These are phyloP conservation scores for Pilaira anomala DNA, from an alignment of 192 early-diverging fungal species.

Conservation along the genomic window DNA sequence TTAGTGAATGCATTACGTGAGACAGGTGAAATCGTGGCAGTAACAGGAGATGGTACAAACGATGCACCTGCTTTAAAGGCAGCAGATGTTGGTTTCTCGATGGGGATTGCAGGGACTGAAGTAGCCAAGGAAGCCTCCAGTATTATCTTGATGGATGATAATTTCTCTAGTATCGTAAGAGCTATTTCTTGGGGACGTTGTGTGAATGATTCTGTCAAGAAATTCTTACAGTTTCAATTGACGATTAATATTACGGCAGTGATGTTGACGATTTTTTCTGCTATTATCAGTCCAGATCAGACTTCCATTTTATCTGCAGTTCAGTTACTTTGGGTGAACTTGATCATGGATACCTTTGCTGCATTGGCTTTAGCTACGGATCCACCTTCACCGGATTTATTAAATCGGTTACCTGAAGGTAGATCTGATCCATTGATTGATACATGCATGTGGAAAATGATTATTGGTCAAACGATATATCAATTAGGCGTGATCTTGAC, in stretches of 20 bases:
- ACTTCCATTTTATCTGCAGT: slow-evolving; percentile 87
- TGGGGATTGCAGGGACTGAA: slow-evolving; percentile 99
- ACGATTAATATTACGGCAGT: slow-evolving; percentile 96
- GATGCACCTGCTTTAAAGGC: slow-evolving; percentile 92
- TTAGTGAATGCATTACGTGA: slow-evolving; percentile 82
- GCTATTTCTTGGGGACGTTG: slow-evolving; percentile 95
- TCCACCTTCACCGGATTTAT: slow-evolving; percentile 75
- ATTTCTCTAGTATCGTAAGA: slow-evolving; percentile 94
- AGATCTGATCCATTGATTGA: slow-evolving; percentile 79
- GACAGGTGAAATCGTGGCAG: slow-evolving; percentile 92
- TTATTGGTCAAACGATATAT: slow-evolving; percentile 85
- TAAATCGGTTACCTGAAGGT: slow-evolving; percentile 82
- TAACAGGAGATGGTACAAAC: slow-evolving; percentile 99
- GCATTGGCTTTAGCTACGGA: slow-evolving; percentile 97
- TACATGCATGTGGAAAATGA: slow-evolving; percentile 93
- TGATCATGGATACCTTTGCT: slow-evolving; percentile 99
- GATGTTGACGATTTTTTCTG: slow-evolving; percentile 74
- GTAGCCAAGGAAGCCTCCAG: slow-evolving; percentile 99
- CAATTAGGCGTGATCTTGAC: slow-evolving; percentile 80
- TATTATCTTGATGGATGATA: slow-evolving; percentile 97
- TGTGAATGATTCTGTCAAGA: slow-evolving; percentile 96
- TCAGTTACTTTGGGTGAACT: slow-evolving; percentile 97
- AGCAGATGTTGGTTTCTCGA: slow-evolving; percentile 96
- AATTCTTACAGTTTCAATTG: slow-evolving; percentile 98
- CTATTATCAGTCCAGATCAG: slow-evolving; percentile 58